These are phyloP conservation scores for Acacia pycnantha DNA, from an alignment of 331 rosid genomes.

Conservation along the genomic window DNA sequence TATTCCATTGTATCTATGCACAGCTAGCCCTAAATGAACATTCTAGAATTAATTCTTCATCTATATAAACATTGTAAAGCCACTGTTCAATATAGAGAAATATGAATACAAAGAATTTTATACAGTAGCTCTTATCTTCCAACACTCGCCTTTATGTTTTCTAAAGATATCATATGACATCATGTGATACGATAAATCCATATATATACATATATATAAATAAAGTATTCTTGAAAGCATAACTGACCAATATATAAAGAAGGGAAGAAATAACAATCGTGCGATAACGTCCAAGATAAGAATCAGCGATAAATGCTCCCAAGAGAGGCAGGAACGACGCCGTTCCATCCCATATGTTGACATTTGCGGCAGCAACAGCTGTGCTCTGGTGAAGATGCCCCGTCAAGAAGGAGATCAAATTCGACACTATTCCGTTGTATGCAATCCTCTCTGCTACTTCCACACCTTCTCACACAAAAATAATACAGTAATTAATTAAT, in stretches of 20 bases:
- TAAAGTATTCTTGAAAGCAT: not conserved
- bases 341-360: constrained; percentile 45
- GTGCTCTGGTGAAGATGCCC: constrained; percentile 38
- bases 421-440: constrained; percentile 41
- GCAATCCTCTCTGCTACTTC: constrained; percentile 52
- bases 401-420: constrained; percentile 44
- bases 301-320: constrained; percentile 50
- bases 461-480: constrained; percentile 21
- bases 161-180: not conserved
- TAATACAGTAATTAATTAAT: not conserved
- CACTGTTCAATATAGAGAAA: too few species aligned
- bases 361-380: constrained; percentile 41
- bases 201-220: not conserved
- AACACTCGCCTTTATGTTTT: too few species aligned
- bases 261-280: constrained; percentile 39
- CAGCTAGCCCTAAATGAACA: too few species aligned
- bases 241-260: constrained; percentile 36
- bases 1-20: not conserved
- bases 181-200: not conserved
- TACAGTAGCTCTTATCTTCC: too few species aligned
- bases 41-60: too few species aligned
- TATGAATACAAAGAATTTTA: too few species aligned
- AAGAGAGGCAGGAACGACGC: constrained; percentile 44
- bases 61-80: too few species aligned
- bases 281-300: constrained; percentile 47